These are phyloP conservation scores for Lipomyces sp. DNA, from an alignment of 805 yeast genomes.

Conservation along the genomic window DNA sequence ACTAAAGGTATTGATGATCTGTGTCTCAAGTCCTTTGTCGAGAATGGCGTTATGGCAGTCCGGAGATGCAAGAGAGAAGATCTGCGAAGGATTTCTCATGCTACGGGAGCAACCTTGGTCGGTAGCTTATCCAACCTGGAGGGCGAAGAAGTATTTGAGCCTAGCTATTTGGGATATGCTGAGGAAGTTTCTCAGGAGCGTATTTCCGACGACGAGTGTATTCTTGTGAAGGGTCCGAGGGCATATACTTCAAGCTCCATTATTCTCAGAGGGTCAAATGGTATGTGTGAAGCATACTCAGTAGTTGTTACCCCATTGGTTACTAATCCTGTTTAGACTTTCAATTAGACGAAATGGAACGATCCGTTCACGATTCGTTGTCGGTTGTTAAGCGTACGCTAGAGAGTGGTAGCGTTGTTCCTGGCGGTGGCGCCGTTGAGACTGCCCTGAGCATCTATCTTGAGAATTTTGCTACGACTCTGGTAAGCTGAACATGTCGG, in stretches of 20 bases:
- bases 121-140: constrained; percentile 89
- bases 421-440: constrained; percentile 99
- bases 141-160: constrained; percentile 91
- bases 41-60: constrained; percentile 90
- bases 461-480: constrained; percentile 97
- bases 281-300: constrained; percentile 7
- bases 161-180: constrained; percentile 83
- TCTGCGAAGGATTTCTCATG: constrained; percentile 93
- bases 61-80: constrained; percentile 98
- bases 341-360: constrained; percentile 96
- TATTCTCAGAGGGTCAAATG: constrained; percentile 90
- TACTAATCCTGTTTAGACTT: constrained; percentile 55
- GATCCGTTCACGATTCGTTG: constrained; percentile 92
- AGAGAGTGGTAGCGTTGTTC: constrained; percentile 92
- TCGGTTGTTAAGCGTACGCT: constrained; percentile 94
- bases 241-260: constrained; percentile 91
- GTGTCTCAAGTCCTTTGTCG: constrained; percentile 88
- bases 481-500: constrained; percentile 43
- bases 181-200: constrained; percentile 88
- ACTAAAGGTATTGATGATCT: constrained; percentile 95
- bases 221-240: constrained; percentile 83
- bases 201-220: constrained; percentile 96
- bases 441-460: constrained; percentile 91
- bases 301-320: not conserved
- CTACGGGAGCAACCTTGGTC: constrained; percentile 94